These are phyloP conservation scores for Ophiostoma fasciatum DNA, from an alignment of 2,329 filamentous ascomycete species.

Conservation along the genomic window DNA sequence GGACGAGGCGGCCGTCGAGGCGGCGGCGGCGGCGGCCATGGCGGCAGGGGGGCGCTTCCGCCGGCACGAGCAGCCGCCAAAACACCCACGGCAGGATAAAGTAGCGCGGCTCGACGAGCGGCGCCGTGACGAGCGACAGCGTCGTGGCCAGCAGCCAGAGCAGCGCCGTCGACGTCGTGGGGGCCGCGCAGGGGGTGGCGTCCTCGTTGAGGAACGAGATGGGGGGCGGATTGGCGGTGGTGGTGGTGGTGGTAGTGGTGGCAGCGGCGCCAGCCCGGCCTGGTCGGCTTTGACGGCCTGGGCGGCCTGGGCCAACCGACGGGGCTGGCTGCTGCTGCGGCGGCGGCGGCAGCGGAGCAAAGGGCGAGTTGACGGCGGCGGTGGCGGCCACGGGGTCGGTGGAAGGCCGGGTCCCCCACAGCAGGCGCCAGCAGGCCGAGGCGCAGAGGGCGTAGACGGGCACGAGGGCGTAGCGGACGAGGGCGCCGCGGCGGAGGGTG, in stretches of 20 bases:
- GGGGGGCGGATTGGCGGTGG: background rate
- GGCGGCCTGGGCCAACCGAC: no score
- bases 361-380: constrained; percentile 9
- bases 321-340: no score
- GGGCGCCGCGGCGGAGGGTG: constrained; percentile 51
- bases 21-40: constrained; percentile 10
- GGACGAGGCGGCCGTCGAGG: constrained; percentile 31
- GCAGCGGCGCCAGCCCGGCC: no score
- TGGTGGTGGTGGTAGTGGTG: no score
- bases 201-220: constrained; percentile 9
- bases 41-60: constrained; percentile 11
- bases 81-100: constrained; percentile 93
- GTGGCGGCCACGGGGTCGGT: background rate
- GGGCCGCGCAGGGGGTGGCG: constrained; percentile 15
- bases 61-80: constrained; percentile 69
- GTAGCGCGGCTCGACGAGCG: constrained; percentile 88
- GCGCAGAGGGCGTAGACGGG: constrained; percentile 56
- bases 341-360: no score
- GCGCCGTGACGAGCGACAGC: constrained; percentile 72
- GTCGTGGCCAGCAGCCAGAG: constrained; percentile 53
- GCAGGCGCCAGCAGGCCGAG: constrained; percentile 50
- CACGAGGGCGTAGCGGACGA: constrained; percentile 51
- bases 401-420: constrained; percentile 29
- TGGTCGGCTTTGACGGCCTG: no score
- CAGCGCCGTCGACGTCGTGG: constrained; percentile 34